Percentiles rank a stretch among this genome's conserved stretches.
These are phyloP conservation scores for Phytophthora agathidicida DNA, from an alignment of 352 stramenopile genomes.

Conservation along the genomic window DNA sequence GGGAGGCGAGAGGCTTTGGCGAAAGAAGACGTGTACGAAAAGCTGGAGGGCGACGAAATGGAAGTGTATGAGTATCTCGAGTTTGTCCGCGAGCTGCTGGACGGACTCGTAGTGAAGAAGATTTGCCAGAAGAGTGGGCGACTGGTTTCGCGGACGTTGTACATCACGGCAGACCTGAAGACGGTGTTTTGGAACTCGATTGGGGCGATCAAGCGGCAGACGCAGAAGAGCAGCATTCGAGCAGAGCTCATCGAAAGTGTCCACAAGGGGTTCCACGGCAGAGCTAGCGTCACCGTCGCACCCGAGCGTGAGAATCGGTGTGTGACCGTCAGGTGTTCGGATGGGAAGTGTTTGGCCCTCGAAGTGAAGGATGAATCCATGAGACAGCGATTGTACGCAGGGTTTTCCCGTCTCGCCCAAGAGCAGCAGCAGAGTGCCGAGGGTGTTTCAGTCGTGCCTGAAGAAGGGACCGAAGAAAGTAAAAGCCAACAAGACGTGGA, in stretches of 20 bases:
- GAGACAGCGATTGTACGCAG: slow-evolving; percentile 52
- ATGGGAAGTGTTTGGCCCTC: slow-evolving; percentile 58
- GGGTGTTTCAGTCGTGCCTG: not conserved
- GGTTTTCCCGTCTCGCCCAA: slow-evolving; percentile 53
- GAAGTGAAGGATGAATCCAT: slow-evolving; percentile 54
- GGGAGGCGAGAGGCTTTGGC: slow-evolving; percentile 54
- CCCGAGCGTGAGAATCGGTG: slow-evolving; percentile 33
- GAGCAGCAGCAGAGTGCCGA: slow-evolving; percentile 30
- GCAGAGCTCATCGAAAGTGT: slow-evolving; percentile 51
- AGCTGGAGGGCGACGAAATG: slow-evolving; percentile 64
- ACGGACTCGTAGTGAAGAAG: slow-evolving; percentile 67
- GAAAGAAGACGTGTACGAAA: slow-evolving; percentile 70
- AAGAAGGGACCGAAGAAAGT: slow-evolving; percentile 8
- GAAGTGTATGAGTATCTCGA: slow-evolving; percentile 75
- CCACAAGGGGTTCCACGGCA: slow-evolving; percentile 50
- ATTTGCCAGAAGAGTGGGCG: slow-evolving; percentile 66
- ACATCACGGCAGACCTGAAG: slow-evolving; percentile 53
- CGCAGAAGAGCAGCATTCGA: slow-evolving; percentile 58
- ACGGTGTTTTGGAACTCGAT: slow-evolving; percentile 64
- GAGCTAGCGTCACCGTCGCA: slow-evolving; percentile 11
- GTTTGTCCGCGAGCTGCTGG: slow-evolving; percentile 67
- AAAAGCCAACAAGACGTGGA: too few relatives aligned
- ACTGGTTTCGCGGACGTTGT: slow-evolving; percentile 67
- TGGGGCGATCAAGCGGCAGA: slow-evolving; percentile 47
- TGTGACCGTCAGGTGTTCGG: slow-evolving; percentile 50